Base-by-base conservation (phyloP, 805 yeast genomes). In the Candida khao-thaluensis region DNA sequence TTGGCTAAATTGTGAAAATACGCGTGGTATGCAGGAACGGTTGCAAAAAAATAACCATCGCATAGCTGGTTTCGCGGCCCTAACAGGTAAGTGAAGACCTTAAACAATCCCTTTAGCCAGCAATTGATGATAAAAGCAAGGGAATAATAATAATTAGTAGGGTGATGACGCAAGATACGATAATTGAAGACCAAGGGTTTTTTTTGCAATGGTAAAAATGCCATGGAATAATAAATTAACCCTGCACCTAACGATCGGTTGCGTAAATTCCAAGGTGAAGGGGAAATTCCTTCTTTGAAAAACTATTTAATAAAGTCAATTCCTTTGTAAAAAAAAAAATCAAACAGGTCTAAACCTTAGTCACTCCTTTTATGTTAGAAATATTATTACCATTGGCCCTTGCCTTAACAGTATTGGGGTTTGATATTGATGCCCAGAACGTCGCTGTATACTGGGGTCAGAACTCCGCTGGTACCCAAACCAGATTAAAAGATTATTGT, bases 401-500 rank as follows among this genome's bases (percentile, higher is more conserved):
- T 27, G 34, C 25, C 3, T 24, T 20, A 17, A 11, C 28, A 11
- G 38, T 21, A 8, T 27, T 25, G n/a, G 49, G 45, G 15, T 50
- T 51, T 36, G 49, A 51, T 30, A 41, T 48, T 17, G 21, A 41
- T 31, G 41, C 53, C 25, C 48, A 54, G 20, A 56, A 57, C 35
- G 52, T 57, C 8, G 63, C 60, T 4, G 56, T 57, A 8, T 57
- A 56, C 30, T 57, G 63, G 63, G 63, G 63, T 7, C 63, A 57
- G 42, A 56, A 55, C 35, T 53, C 63, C 3, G 26, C 31, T 24
- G 46, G 55, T 3, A 32, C 50, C 32, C 81, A 77, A 50, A 62
- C 65, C 40, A 35, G 56, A 17, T 53, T 69, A 49, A 48, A 50
- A 26, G 39, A 57, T 34, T 86, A 86, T 67, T 88, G 96, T 71